A percentile compares a stretch with the other conserved stretches of the same genome.
phyloP scores from a whole-genome alignment of 1,284 basidiomycete genomes.

The Ustilago trichophora region DNA sequence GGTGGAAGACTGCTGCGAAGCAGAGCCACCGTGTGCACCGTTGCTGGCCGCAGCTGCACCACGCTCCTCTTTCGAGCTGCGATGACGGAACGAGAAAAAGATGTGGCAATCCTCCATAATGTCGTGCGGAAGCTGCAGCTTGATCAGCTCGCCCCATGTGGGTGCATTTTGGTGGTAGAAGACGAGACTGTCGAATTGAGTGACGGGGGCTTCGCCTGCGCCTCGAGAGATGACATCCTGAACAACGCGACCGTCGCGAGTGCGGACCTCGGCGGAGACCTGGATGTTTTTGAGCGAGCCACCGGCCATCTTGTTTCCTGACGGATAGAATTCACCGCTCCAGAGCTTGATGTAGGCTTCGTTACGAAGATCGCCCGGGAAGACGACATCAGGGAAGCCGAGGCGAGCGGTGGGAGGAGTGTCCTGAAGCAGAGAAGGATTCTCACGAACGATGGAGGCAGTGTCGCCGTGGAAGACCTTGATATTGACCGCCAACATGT shows the following conservation, averaged over 20 bases:
- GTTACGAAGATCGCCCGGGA: conserved; percentile 89
- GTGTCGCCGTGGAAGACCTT: conserved; percentile 87
- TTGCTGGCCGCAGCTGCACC: conserved; percentile 17
- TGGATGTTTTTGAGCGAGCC: conserved; percentile 75
- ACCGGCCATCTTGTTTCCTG: conserved; percentile 56
- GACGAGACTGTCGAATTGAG: conserved; percentile 87
- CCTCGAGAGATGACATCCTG: conserved; percentile 83
- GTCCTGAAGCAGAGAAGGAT: conserved; percentile 85
- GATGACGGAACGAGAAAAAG: conserved; percentile 91
- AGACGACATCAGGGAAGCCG: conserved; percentile 96
- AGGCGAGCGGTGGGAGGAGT: conserved; percentile 83
- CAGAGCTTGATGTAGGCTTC: conserved; percentile 83
- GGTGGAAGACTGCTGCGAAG: conserved; percentile 11
- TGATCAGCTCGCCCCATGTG: conserved; percentile 92
- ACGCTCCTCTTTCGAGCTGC: conserved; percentile 70
- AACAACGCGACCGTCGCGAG: conserved; percentile 76
- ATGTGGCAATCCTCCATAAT: conserved; percentile 83
- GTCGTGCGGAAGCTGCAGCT: conserved; percentile 78
- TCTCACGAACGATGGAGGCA: conserved; percentile 79
- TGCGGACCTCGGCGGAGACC: conserved; percentile 87
- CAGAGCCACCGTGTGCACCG: conserved; percentile 1
- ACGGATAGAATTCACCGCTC: conserved; percentile 61
- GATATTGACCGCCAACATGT: conserved; percentile 85
- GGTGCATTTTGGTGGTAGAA: conserved; percentile 69
- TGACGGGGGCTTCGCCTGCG: conserved; percentile 81